Evolutionary conservation across 1,284 basidiomycete species (phyloP).

Genomic region (Ceratobasidium sp.): DNA sequence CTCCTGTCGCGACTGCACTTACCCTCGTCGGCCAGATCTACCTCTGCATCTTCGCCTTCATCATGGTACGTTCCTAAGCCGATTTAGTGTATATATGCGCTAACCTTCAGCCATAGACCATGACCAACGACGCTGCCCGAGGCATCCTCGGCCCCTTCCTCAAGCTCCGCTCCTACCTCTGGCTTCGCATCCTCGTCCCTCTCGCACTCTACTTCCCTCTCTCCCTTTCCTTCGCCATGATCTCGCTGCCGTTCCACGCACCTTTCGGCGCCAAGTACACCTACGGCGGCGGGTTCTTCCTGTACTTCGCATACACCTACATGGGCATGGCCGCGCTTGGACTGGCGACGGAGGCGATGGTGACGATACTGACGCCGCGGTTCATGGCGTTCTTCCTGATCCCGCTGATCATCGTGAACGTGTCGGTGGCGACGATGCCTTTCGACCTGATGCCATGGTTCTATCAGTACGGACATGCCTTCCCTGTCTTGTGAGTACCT

Average conservation of each 20-base stretch:
- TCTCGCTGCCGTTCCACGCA: constrained; percentile 58
- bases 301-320: constrained; percentile 58
- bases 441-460: constrained; percentile 60
- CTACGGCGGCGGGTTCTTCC: constrained; percentile 61
- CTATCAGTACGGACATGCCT: constrained; percentile 56
- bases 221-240: constrained; percentile 59
- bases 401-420: constrained; percentile 58
- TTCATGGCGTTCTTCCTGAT: constrained; percentile 50
- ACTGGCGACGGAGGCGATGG: constrained; percentile 57
- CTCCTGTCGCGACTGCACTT: constrained; percentile 62
- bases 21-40: constrained; percentile 63
- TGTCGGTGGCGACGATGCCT: constrained; percentile 58
- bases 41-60: constrained; percentile 57
- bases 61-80: not conserved
- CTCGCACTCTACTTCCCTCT: constrained; percentile 56
- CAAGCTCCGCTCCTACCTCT: constrained; percentile 56
- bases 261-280: constrained; percentile 55
- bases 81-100: constrained; percentile 15
- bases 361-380: constrained; percentile 49
- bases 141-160: constrained; percentile 60
- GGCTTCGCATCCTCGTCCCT: constrained; percentile 56
- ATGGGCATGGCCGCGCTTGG: constrained; percentile 53
- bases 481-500: constrained; percentile 57
- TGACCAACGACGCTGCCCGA: constrained; percentile 58
- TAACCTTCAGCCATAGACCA: constrained; percentile 56